phyloP scores from a whole-genome alignment of 2,329 filamentous ascomycete species.

The Phialocephala subalpina region DNA sequence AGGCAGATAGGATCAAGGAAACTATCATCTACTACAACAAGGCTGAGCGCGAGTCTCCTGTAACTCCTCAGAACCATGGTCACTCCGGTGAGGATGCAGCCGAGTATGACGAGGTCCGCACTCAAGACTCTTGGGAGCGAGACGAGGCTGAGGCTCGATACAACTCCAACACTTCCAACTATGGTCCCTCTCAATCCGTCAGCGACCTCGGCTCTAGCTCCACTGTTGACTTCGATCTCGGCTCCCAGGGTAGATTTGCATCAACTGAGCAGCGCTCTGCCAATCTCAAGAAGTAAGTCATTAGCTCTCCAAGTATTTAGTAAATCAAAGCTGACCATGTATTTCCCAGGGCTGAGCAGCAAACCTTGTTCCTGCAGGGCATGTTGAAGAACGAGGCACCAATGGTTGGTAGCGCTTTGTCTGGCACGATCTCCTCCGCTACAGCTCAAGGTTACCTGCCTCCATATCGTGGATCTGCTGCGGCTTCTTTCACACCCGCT shows the following conservation, averaged over 20 bases:
- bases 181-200: constrained; percentile 9
- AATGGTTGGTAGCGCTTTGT: constrained; percentile 38
- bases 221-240: constrained; percentile 33
- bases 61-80: constrained; percentile 19
- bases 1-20: constrained; percentile 17
- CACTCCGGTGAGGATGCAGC: constrained; percentile 14
- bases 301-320: not conserved
- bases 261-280: constrained; percentile 36
- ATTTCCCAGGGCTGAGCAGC: constrained; percentile 36
- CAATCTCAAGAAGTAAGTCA: constrained; percentile 37
- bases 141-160: constrained; percentile 14
- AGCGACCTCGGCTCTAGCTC: constrained; percentile 28
- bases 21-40: constrained; percentile 12
- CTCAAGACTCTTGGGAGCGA: constrained; percentile 32
- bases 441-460: constrained; percentile 45
- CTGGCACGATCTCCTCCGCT: constrained; percentile 42
- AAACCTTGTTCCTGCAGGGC: constrained; percentile 43
- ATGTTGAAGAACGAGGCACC: constrained; percentile 40
- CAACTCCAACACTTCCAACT: constrained; percentile 9
- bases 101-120: constrained; percentile 26
- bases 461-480: constrained; percentile 43
- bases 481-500: constrained; percentile 42
- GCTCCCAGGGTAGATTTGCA: constrained; percentile 25
- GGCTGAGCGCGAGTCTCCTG: constrained; percentile 12
- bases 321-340: constrained; percentile 7